Base-by-base conservation (phyloP, 352 stramenopile species). In the Elongisporangium undulatum region DNA sequence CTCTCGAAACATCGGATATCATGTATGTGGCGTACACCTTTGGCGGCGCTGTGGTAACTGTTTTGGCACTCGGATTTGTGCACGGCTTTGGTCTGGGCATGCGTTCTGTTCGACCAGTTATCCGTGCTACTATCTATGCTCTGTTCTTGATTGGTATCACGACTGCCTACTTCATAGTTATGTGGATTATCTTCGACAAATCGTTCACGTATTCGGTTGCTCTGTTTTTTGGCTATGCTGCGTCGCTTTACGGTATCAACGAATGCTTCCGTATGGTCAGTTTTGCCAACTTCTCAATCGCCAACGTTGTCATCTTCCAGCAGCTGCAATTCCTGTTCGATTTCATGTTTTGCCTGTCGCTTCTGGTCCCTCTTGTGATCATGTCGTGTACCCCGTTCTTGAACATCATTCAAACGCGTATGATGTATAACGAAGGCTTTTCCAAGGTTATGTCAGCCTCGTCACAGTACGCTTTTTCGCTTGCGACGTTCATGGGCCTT, bases 361-460 rank as follows among this genome's bases (percentile, higher is more conserved):
- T 90, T 75, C 74, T 90, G 49, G 72, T 92, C 39, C 79, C 80
- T 20, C 68, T 92, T 4, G 53, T 92, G 7, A 51, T 92, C 1
- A 71, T 92, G 69, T 90, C 79, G 49, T 75, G 74, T 56, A 81
- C 89, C 53, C 82, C 82, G 51, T 92, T 92, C 57, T 66, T 92
- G 53, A 90, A 90, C 59, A 56, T 92, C 22, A 89, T 92, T 55
- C 82, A 92, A 67, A 90, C 82, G 53, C 79, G 82, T 60, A 92
- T 92, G 82, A 92, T 92, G 82, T 92, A 92, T 72, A 92, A 92
- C 66, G 72, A 92, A 72, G 82, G 82, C 3, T 92, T 92, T 62
- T 89, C 79, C 1, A 82, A 88, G 64, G 80, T 90, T 59, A 83
- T 92, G 69, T 92, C 82, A 6, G 82, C 77, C 15, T 90, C 82